Evolutionary conservation across 805 yeast species (phyloP).

Genomic region (Komagataella pastoris): DNA sequence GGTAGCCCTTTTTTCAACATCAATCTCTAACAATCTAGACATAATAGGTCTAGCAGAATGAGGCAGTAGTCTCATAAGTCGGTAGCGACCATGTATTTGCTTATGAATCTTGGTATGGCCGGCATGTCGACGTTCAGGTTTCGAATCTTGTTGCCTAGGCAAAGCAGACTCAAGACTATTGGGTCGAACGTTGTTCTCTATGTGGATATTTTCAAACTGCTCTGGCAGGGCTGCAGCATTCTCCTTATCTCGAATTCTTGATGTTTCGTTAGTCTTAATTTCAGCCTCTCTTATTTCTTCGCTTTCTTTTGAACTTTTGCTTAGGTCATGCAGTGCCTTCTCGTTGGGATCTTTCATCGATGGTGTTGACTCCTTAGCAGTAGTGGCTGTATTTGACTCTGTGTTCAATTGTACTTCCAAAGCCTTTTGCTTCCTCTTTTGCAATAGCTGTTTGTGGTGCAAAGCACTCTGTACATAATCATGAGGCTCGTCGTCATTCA

Average conservation of each 20-base stretch:
- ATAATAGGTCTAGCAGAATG: conserved; percentile 74
- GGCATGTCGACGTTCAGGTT: conserved; percentile 21
- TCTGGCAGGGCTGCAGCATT: not conserved
- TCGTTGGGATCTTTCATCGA: not conserved
- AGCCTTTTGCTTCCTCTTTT: conserved; percentile 40
- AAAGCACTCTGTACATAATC: conserved; percentile 62
- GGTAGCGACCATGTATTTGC: conserved; percentile 71
- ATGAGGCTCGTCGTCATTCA: conserved; percentile 63
- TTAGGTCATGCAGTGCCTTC: not conserved
- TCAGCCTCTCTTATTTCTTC: not conserved
- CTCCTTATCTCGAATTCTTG: not conserved
- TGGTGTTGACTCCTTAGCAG: not conserved
- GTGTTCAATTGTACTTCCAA: conserved; percentile 15
- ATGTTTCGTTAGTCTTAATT: not conserved
- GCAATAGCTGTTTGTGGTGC: conserved; percentile 52
- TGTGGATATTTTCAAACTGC: conserved; percentile 1
- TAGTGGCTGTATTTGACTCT: conserved; percentile 1
- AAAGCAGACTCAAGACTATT: conserved; percentile 1
- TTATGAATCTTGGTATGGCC: conserved; percentile 24
- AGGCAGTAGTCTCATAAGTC: conserved; percentile 69
- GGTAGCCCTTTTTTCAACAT: conserved; percentile 49
- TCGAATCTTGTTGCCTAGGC: conserved; percentile 7
- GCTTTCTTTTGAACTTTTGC: not conserved
- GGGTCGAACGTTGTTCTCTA: conserved; percentile 3
- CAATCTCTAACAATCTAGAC: conserved; percentile 50